Conservation (phyloP, 1,284 basidiomycete genomes). For the Microbotryum lychnidis-dioicae region DNA sequence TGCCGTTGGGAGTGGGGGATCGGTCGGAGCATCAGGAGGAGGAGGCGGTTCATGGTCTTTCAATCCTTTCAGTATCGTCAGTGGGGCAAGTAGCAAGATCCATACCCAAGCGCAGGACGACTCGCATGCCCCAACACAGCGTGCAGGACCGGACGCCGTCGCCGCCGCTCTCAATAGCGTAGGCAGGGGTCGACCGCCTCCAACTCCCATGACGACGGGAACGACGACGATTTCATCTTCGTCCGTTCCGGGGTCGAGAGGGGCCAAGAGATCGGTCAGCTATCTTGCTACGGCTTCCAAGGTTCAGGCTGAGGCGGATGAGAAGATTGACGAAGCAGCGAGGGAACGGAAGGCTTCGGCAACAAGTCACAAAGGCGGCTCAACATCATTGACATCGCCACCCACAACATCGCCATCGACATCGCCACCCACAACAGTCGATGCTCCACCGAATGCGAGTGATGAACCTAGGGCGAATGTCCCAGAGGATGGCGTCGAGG, state of each 20-base stretch:
- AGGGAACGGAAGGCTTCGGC: background rate
- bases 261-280: conserved; percentile 1
- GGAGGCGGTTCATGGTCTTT: conserved; percentile 5
- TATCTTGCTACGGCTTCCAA: conserved; percentile 13
- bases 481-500: background rate
- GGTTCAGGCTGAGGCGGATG: conserved; percentile 11
- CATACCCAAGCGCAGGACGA: background rate
- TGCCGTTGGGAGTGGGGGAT: too few relatives aligned
- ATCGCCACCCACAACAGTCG: too few relatives aligned
- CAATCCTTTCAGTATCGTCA: conserved; percentile 11
- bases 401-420: too few relatives aligned
- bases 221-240: background rate
- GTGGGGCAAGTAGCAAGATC: background rate
- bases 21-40: too few relatives aligned
- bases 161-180: conserved; percentile 10
- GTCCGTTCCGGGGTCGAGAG: background rate
- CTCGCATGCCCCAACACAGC: background rate
- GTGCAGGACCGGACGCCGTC: conserved; percentile 15
- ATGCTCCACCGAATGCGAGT: too few relatives aligned
- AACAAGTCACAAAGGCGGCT: background rate
- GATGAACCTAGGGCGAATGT: too few relatives aligned
- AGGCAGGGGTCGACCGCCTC: background rate
- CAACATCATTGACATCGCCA: background rate
- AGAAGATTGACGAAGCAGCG: background rate
- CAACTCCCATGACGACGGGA: background rate